Evolutionary conservation across 2,329 filamentous ascomycete species (phyloP).

Genomic region (Pezicula carpinea): DNA sequence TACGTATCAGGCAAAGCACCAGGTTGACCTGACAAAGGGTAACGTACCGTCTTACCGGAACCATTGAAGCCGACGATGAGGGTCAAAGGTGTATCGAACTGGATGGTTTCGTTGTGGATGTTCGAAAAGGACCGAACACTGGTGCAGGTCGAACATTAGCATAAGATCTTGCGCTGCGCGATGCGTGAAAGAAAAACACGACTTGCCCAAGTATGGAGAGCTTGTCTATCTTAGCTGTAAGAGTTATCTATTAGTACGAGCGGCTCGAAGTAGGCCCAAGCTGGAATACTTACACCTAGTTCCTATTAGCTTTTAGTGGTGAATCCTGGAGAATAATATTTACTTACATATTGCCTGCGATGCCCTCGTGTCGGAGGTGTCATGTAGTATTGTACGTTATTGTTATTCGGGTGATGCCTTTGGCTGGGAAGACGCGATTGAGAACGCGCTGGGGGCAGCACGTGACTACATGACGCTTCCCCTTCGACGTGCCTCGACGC

Average conservation of each 20-base stretch:
- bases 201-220: slow-evolving; percentile 72
- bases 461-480: too few relatives aligned
- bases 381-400: background rate
- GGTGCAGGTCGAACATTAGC: background rate
- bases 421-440: too few relatives aligned
- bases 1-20: background rate
- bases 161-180: too few relatives aligned
- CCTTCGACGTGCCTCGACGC: too few relatives aligned
- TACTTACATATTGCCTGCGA: slow-evolving; percentile 1
- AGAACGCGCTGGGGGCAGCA: too few relatives aligned
- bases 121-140: slow-evolving; percentile 83
- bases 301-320: background rate
- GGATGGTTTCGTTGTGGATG: slow-evolving; percentile 68
- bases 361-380: background rate
- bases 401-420: background rate
- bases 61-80: slow-evolving; percentile 97
- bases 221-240: slow-evolving; percentile 80
- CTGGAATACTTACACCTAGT: background rate
- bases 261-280: background rate
- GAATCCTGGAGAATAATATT: too few relatives aligned
- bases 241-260: background rate
- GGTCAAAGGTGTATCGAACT: slow-evolving; percentile 86
- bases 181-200: slow-evolving; percentile 1
- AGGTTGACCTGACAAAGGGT: background rate
- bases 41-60: slow-evolving; percentile 78